A percentile compares a stretch with the other conserved stretches of the same genome.
Conservation (phyloP, 345 rosid species). For the Acer saccharum region DNA sequence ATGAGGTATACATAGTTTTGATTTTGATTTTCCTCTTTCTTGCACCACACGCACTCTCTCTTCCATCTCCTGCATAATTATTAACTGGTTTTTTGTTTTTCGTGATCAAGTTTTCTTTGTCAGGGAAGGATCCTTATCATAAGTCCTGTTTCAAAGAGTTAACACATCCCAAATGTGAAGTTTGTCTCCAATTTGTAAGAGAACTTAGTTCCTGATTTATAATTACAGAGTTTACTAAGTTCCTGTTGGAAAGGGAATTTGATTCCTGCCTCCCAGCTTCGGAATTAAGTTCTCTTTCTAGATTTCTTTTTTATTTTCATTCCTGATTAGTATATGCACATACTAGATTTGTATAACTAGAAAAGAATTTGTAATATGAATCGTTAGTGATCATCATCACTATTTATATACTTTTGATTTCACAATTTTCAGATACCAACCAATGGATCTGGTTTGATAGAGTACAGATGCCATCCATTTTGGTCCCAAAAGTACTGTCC, state of each 20-base stretch:
- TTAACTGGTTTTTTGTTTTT: conserved; percentile 35
- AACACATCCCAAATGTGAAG: conserved; percentile 95
- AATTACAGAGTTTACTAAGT: no score
- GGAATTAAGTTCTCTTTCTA: no score
- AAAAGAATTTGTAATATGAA: not conserved
- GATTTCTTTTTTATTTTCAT: no score
- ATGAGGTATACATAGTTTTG: conserved; percentile 51
- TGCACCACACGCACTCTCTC: not conserved
- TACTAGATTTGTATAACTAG: not conserved
- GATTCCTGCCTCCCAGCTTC: no score
- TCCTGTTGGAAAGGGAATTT: no score
- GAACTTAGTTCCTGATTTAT: no score
- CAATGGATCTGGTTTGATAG: conserved; percentile 82
- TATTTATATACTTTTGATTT: not conserved
- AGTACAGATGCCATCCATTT: conserved; percentile 94
- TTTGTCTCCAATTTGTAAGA: conserved; percentile 90
- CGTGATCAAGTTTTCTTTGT: conserved; percentile 74
- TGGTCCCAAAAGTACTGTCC: conserved; percentile 98
- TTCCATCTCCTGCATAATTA: conserved; percentile 7
- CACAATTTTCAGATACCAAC: conserved; percentile 64
- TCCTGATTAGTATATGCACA: no score
- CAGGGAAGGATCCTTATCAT: conserved; percentile 78
- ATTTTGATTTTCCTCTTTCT: not conserved
- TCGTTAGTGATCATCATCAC: not conserved
- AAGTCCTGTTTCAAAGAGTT: conserved; percentile 87